Base-by-base conservation (phyloP, 352 stramenopile genomes). In the Globisporangium paddicum region DNA sequence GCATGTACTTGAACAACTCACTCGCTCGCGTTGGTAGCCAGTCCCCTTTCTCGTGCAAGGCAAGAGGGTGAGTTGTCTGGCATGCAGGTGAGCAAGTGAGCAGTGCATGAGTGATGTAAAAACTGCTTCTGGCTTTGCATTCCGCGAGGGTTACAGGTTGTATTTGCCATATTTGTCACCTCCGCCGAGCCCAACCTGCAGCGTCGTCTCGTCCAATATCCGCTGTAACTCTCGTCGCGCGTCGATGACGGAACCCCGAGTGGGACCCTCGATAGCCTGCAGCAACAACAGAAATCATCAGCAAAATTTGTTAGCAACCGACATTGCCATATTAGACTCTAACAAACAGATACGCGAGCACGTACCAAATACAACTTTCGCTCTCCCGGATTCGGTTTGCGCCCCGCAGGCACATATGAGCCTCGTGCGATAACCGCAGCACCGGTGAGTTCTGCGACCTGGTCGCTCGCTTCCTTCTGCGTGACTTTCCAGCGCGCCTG, bases 101-200 rank as follows among this genome's bases (percentile, higher is more conserved):
- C 38, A 41, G 3, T 18, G 18, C 38, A 44, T 23, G 54, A 26
- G 26, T 53, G 45, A 53, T 61, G 45, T 51, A 52, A 63, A 58
- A 41, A 41, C 28, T 25, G 23, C 25, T 34, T 23, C 14, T 49
- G 46, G 25, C 30, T 32, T 40, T 35, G 35, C 34, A 25, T 58
- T 35, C n/a, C 38, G 25, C 26, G 55, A 58, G 48, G 25, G 62
- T 77, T 93, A 96, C 61, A 96, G 69, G 76, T 82, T 93, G 71
- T 94, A 96, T 71, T 94, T 94, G 58, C 82, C 83, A 70, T 94
- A 93, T 67, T 91, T 90, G 66, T 96, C 82, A 58, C 79, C 81
- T 58, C 79, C 81, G 16, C 81, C 74, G 30, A 96, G 71, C 21
- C 86, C 86, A 21, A 96, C 84, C 85, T 96, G 83, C 45, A 96